Evolutionary conservation across 352 stramenopile species (phyloP).

Genomic region (Globisporangium viniferum): DNA sequence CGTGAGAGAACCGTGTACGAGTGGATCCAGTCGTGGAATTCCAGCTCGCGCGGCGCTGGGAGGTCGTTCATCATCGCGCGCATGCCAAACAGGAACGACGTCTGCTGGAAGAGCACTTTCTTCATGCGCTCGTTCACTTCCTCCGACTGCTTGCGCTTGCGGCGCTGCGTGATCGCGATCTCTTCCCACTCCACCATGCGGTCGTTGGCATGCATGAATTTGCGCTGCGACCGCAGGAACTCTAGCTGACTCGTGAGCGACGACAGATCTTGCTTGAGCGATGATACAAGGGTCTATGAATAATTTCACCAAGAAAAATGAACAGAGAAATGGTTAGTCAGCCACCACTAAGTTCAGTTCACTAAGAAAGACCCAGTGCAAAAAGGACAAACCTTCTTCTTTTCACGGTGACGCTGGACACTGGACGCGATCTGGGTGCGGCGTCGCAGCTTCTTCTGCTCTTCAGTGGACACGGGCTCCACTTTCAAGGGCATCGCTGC

Average conservation of each 20-base stretch:
- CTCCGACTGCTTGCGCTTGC: constrained; percentile 57
- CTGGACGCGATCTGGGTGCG: constrained; percentile 62
- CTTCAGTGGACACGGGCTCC: constrained; percentile 33
- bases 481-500: constrained; percentile 9
- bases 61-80: constrained; percentile 37
- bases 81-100: constrained; percentile 52
- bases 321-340: background rate
- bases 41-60: constrained; percentile 40
- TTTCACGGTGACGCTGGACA: constrained; percentile 65
- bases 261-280: constrained; percentile 43
- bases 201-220: constrained; percentile 39
- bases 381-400: constrained; percentile 37
- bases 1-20: constrained; percentile 57
- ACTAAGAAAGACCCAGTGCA: background rate
- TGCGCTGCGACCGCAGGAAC: constrained; percentile 37
- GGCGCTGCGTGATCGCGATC: constrained; percentile 52
- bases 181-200: constrained; percentile 56
- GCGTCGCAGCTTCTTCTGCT: constrained; percentile 56
- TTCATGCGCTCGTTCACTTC: constrained; percentile 54
- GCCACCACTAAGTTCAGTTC: background rate
- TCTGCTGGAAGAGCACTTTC: constrained; percentile 71
- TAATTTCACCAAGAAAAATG: background rate
- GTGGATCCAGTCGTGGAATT: constrained; percentile 78
- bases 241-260: constrained; percentile 39
- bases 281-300: constrained; percentile 34